Evolutionary conservation across 352 stramenopile genomes (phyloP), one percentile per base, ranked within the genome.

Genomic region (Pythium aquatile): DNA sequence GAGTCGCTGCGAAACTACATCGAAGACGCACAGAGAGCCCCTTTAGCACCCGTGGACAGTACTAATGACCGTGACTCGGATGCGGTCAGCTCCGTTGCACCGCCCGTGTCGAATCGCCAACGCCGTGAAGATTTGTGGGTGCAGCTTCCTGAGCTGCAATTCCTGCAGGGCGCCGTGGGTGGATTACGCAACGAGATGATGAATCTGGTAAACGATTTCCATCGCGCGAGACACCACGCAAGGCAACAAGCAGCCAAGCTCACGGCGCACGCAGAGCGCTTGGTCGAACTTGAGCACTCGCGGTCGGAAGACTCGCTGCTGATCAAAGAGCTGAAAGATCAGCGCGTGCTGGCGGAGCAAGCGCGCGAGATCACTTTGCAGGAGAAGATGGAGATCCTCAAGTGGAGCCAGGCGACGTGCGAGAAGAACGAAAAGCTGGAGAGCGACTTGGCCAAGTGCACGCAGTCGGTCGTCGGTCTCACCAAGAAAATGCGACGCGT

Each of bases 331-430:
- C 59, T 89, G 33, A 64, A 58, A 0, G 76, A 85, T 32, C 72
- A 86, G 39, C 55, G 76, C 26, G 61, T 66, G 26, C 20, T 91
- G 7, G 67, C 70, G 16, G 81, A 91, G 55, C 73, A 89, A 42
- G 77, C 80, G 2, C 77, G 79, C 8, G 83, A 90, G n/a, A 88
- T 91, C 29, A 62, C 71, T n/a, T 66, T 44, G 5, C 69, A 81
- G 14, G 83, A 91, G 58, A 90, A 90, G 60, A 63, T 69, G 14
- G 79, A 90, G 33, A 62, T 90, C 11, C 62, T 91, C 24, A 70
- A 80, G 49, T 90, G 83, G 83, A 84, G 79, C 46, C 75, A 88
- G 48, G 63, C 85, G 35, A 74, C 74, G 14, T 88, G 79, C 49
- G 72, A 76, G 52, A 81, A 83, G 65, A 83, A 62, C 48, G 80